A percentile compares a stretch with the other conserved stretches of the same genome.
phyloP scores from a whole-genome alignment of 108 stramenopile species.

The Conticribra guillardii region DNA sequence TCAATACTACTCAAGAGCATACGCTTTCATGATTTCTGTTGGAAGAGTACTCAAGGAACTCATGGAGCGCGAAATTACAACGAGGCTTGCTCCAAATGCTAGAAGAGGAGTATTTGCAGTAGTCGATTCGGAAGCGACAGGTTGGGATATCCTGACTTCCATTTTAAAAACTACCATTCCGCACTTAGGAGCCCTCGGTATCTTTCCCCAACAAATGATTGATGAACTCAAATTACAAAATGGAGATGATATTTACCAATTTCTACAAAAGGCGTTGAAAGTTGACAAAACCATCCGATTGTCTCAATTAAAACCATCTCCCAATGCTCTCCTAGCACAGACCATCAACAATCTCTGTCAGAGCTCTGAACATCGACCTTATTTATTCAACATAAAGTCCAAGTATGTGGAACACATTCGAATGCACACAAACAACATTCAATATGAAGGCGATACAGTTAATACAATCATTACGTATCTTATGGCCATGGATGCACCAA shows the following conservation, averaged over 20 bases:
- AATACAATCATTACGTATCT: background rate
- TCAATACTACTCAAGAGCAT: background rate
- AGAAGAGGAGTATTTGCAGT: background rate
- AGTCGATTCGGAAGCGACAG: background rate
- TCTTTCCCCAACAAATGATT: background rate
- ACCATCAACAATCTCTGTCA: background rate
- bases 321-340: background rate
- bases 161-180: background rate
- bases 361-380: background rate
- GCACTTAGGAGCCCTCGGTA: background rate
- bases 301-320: background rate
- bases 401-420: background rate
- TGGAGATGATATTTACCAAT: background rate
- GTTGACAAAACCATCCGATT: too few species aligned
- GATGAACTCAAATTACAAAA: background rate
- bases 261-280: too few species aligned
- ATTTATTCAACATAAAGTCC: background rate
- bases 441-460: background rate
- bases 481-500: background rate
- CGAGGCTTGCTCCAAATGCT: background rate
- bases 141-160: background rate
- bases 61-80: background rate
- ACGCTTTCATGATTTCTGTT: background rate
- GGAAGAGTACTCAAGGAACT: background rate
- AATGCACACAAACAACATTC: background rate